Base-by-base conservation (phyloP, 2,329 filamentous ascomycete species). In the Pseudocercospora vitis region DNA sequence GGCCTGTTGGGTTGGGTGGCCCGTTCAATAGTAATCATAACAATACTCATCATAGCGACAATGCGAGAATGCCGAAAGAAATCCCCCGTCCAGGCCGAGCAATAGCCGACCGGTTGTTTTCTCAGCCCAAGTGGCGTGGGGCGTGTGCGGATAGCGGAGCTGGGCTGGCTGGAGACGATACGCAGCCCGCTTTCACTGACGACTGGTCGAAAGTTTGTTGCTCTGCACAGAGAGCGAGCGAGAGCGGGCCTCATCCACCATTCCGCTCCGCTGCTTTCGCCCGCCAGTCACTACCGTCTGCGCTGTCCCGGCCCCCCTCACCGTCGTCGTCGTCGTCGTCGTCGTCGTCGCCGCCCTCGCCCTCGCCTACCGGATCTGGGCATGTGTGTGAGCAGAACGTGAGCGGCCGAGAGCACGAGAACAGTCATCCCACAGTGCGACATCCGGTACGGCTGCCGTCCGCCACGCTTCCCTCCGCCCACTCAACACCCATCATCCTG, bases 241-340 rank as follows among this genome's bases (percentile, higher is more conserved):
- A n/a, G n/a, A n/a, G n/a, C n/a, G n/a, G n/a, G n/a, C n/a, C n/a
- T n/a, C n/a, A n/a, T n/a, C n/a, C n/a, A n/a, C n/a, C n/a, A n/a
- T n/a, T n/a, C n/a, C n/a, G n/a, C n/a, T n/a, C n/a, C n/a, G n/a
- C n/a, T n/a, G n/a, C 40, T 45, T 45, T 11, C 12, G 14, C 40
- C 24, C 24, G 24, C 40, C 40, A 45, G 21, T 29, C 40, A 45
- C 40, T 45, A 14, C 40, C 23, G 37, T 42, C 19, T n/a, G n/a
- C n/a, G n/a, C n/a, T n/a, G n/a, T n/a, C n/a, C n/a, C n/a, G n/a
- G n/a, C n/a, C n/a, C n/a, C n/a, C n/a, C n/a, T n/a, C n/a, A 29
- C 26, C 26, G 26, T 11, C 26, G 26, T 6, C 26, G 11, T 29
- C 12, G 16, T 40, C 12, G 37, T 16, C n/a, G 19, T 19, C 23